Base-by-base conservation (phyloP, 805 yeast genomes). In the Scheffersomyces amazonensis region DNA sequence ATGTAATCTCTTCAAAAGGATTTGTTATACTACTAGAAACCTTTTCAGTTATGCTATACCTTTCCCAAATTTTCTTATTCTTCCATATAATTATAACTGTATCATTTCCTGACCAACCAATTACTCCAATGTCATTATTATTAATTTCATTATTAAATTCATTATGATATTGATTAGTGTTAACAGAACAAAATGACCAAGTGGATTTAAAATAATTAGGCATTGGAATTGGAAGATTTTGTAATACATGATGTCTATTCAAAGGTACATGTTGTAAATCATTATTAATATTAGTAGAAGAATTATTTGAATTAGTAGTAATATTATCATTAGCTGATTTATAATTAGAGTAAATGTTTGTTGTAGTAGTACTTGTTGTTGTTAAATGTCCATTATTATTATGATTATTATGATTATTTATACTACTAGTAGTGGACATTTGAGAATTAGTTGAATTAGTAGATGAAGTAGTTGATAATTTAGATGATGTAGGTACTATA, bases 151-250 rank as follows among this genome's bases (percentile, higher is more conserved):
- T 29, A 5, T 34, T 47, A 8, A 31, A 44, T 15, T 61, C 56
- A 10, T 48, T 28, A 39, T 64, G 71, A 40, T 65, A 66, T 35
- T 65, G 61, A 39, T 62, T 64, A 15, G 77, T 72, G 49, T 86
- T 83, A 12, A 78, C 69, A 0, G 91, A 83, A 36, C 87, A 87
- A 64, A 84, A 87, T 29, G 93, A 82, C 96, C 96, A 90, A 12
- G 85, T 83, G 2, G 91, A 82, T 36, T 83, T 78, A 60, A 90
- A 85, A 56, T 89, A 89, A 34, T 73, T 71, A 13, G 71, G 71
- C 16, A 89, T 86, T 41, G 80, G 75, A 35, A 87, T 69, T 10
- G 89, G 87, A 8, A 84, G 45, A 33, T 69, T 75, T 36, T 78
- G 75, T 35, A 90, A 66, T 16, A 86, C 51, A 57, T 88, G 96